Evolutionary conservation across 208 protist genomes (phyloP).

Genomic region (Trypanosoma scelopori): DNA sequence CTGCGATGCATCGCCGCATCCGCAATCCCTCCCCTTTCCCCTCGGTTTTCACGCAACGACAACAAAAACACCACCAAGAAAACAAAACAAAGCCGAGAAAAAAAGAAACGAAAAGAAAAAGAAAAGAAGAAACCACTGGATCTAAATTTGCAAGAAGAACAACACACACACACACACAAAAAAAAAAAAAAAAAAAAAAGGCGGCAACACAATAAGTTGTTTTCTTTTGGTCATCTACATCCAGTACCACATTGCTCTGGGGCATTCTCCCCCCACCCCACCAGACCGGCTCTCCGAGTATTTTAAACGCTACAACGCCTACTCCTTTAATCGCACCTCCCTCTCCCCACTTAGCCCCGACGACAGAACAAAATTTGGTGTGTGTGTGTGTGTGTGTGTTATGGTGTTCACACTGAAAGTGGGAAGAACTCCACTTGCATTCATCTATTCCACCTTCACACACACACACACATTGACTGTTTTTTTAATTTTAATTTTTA

Average conservation of each 20-base stretch:
- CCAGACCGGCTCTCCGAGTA: background rate
- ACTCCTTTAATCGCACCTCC: no score
- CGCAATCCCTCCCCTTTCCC: background rate
- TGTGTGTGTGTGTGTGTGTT: no score
- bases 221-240: no score
- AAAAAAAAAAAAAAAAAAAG: conserved; percentile 2
- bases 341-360: background rate
- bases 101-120: no score
- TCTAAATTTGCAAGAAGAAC: conserved; percentile 2
- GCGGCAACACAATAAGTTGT: no score
- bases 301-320: no score
- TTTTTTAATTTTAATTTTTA: conserved; percentile 11
- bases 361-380: background rate
- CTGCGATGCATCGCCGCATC: conserved; percentile 17
- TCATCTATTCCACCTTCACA: background rate
- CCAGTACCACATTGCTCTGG: no score
- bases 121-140: background rate
- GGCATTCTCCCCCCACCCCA: background rate
- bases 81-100: no score
- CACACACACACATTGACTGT: background rate
- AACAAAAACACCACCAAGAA: no score
- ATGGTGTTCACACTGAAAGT: background rate
- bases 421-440: background rate
- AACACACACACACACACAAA: conserved; percentile 10
- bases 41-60: no score